Conservation (phyloP, 257 asterid species). For the Agastache rugosa region DNA sequence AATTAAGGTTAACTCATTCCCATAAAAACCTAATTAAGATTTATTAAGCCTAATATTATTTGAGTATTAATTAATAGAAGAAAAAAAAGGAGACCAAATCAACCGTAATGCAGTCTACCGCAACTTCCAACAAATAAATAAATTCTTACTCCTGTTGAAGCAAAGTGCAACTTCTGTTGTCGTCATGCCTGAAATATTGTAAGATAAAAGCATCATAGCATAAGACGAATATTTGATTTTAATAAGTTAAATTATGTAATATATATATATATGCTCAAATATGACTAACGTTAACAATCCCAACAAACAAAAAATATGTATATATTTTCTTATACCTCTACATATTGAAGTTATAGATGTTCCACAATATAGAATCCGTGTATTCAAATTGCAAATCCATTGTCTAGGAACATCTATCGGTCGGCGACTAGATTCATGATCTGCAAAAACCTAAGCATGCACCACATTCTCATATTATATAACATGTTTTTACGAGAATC, state of each 20-base stretch:
- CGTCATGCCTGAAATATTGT: slow-evolving; percentile 44
- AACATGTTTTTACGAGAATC: too few species aligned
- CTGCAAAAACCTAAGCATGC: slow-evolving; percentile 65
- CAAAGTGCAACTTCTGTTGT: slow-evolving; percentile 20
- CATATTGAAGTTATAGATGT: slow-evolving; percentile 48
- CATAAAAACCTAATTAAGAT: too few species aligned
- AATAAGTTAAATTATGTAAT: background rate
- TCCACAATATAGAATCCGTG: slow-evolving; percentile 55
- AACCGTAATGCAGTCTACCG: too few species aligned
- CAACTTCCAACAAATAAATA: background rate
- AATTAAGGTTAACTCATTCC: too few species aligned
- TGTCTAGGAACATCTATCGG: slow-evolving; percentile 54
- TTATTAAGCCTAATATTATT: too few species aligned
- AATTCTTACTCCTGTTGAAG: slow-evolving; percentile 36
- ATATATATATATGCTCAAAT: background rate
- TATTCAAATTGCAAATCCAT: slow-evolving; percentile 43
- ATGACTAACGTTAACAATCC: background rate
- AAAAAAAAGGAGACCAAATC: too few species aligned
- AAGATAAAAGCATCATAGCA: background rate
- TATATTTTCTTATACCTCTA: slow-evolving; percentile 46
- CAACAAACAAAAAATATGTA: background rate
- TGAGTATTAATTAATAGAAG: too few species aligned
- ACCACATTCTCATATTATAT: background rate
- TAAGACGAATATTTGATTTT: background rate
- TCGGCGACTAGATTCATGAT: slow-evolving; percentile 51